Evolutionary conservation across 192 early-diverging fungal species (phyloP).

Genomic region (Coemansia sp.): DNA sequence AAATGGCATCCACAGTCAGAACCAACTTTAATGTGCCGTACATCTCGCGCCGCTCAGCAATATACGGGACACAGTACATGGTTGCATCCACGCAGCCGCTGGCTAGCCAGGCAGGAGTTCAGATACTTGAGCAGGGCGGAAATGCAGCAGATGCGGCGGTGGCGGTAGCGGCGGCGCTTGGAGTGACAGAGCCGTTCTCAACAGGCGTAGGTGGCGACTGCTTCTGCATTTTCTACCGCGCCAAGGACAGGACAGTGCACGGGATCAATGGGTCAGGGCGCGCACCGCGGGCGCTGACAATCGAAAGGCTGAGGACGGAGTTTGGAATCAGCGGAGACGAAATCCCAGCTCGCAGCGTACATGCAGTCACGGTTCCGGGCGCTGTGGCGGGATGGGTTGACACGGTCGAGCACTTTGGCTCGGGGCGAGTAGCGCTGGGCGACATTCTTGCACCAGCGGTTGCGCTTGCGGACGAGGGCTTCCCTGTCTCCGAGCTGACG

Average conservation of each 20-base stretch:
- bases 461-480: conserved; percentile 68
- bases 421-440: conserved; percentile 55
- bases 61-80: conserved; percentile 64
- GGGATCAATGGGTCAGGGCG: conserved; percentile 67
- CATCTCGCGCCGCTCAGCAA: conserved; percentile 54
- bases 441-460: conserved; percentile 70
- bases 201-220: conserved; percentile 81
- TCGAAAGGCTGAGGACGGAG: conserved; percentile 46
- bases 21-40: conserved; percentile 24
- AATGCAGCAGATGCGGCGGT: conserved; percentile 78
- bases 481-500: conserved; percentile 57
- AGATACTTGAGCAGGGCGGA: conserved; percentile 65
- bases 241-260: conserved; percentile 55
- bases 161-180: conserved; percentile 68
- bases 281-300: conserved; percentile 57
- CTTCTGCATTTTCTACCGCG: conserved; percentile 76
- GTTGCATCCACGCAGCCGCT: conserved; percentile 69
- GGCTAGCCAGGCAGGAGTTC: conserved; percentile 66
- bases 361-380: conserved; percentile 69
- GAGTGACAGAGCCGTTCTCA: conserved; percentile 68
- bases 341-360: conserved; percentile 49
- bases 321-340: conserved; percentile 21
- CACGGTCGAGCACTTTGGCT: conserved; percentile 64
- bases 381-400: conserved; percentile 77
- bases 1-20: conserved; percentile 33